Base-by-base conservation (phyloP, 768 basidiomycete species). In the Candolleomyces efflorescens region DNA sequence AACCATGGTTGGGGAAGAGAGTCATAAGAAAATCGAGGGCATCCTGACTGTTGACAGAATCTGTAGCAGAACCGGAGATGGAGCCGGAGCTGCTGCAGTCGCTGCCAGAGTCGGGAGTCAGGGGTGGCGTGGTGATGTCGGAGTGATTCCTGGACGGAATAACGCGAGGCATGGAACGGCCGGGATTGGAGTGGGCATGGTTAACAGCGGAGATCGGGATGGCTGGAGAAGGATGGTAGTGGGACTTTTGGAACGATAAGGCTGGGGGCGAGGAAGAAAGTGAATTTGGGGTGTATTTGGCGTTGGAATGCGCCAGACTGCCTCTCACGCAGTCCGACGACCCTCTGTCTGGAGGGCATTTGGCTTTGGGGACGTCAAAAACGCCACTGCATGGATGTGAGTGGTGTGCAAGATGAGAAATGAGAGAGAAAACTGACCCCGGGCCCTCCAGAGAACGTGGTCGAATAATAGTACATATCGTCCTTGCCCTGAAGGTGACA, bases 301-400 rank as follows among this genome's bases (percentile, higher is more conserved):
- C 77, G 66, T 78, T 73, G 60, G 71, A 74, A 69, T 79, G 77
- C 91, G 90, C 83, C 86, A 82, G 82, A 78, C 85, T 82, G 89
- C 83, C 92, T 94, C 88, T 94, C 92, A 94, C 92, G 84, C 90
- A 87, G 82, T 82, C 85, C 80, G 84, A 86, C 90, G 92, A 94
- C 92, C 92, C 92, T 89, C 92, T 69, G 70, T 90, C 87, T 66
- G 90, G 91, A 90, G 91, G 92, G 92, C 92, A 94, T 94, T 94
- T 94, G 63, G 75, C 75, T 68, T 82, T 86, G 65, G 91, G 90
- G 81, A 78, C 80, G 91, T 94, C 92, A 94, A 94, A 94, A 92
- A 77, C 91, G 87, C 92, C 92, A 94, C 92, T 92, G 60, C 3
- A 52, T 4, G 49, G n/a, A 41, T n/a, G 43, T 54, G 64, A 50